These are phyloP conservation scores for Blastobotrys petasosporus DNA, from an alignment of 1,139 yeast genomes.

Conservation along the genomic window DNA sequence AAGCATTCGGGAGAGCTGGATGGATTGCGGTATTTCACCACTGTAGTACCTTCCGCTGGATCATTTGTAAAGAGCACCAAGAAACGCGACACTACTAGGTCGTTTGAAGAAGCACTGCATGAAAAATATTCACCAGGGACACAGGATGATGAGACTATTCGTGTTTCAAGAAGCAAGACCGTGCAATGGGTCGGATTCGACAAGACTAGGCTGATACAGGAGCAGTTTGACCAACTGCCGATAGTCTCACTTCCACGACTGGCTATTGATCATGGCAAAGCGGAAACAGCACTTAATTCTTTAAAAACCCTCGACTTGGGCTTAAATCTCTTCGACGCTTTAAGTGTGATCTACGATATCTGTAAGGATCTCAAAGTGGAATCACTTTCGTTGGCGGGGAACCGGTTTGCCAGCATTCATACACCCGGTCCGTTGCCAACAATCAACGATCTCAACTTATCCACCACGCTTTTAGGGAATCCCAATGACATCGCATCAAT, in stretches of 20 bases:
- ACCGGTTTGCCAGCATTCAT: slow-evolving; percentile 39
- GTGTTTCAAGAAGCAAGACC: slow-evolving; percentile 41
- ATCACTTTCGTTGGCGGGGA: slow-evolving; percentile 57
- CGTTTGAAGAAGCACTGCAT: slow-evolving; percentile 47
- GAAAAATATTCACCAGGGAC: slow-evolving; percentile 43
- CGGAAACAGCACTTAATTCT: slow-evolving; percentile 23
- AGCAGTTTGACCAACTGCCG: slow-evolving; percentile 42
- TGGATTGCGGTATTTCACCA: slow-evolving; percentile 43
- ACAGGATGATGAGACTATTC: slow-evolving; percentile 22
- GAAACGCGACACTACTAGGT: slow-evolving; percentile 27
- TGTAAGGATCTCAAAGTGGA: slow-evolving; percentile 38
- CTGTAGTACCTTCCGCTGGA: slow-evolving; percentile 41
- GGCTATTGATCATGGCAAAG: slow-evolving; percentile 17
- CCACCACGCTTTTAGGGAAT: slow-evolving; percentile 32
- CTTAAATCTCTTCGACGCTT: slow-evolving; percentile 47
- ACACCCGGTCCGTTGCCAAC: slow-evolving; percentile 8
- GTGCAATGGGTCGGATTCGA: slow-evolving; percentile 65
- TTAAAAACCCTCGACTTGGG: slow-evolving; percentile 53
- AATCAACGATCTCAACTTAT: slow-evolving; percentile 32
- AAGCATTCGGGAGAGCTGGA: slow-evolving; percentile 49
- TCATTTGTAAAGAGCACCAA: slow-evolving; percentile 57
- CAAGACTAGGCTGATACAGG: slow-evolving; percentile 44
- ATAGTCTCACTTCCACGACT: slow-evolving; percentile 47
- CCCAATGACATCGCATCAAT: slow-evolving; percentile 18
- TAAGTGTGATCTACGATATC: slow-evolving; percentile 40